A percentile compares a stretch with the other conserved stretches of the same genome.
These are phyloP conservation scores for Didymella glomerata DNA, from an alignment of 2,329 filamentous ascomycete species.

Conservation along the genomic window DNA sequence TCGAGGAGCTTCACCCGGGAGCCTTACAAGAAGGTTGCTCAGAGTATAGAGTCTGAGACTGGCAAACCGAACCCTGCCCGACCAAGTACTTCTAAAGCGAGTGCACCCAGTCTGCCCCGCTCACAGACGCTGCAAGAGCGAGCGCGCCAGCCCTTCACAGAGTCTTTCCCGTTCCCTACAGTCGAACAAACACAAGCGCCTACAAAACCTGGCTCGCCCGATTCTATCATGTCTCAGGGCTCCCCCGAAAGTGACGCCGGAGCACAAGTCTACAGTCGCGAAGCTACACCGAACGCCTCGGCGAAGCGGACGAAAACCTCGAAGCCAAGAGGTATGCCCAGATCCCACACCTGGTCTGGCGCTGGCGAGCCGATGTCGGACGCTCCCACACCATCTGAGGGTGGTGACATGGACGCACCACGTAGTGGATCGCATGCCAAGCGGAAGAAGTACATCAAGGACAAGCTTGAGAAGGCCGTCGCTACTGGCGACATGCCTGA, in stretches of 20 bases:
- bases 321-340: constrained; percentile 42
- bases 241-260: constrained; percentile 34
- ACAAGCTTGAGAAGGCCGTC: constrained; percentile 67
- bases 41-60: constrained; percentile 35
- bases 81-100: background rate
- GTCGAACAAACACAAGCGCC: constrained; percentile 13
- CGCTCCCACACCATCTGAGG: constrained; percentile 37
- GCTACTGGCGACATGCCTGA: constrained; percentile 84
- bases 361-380: constrained; percentile 47
- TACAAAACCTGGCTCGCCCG: constrained; percentile 32
- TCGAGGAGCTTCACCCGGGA: constrained; percentile 28
- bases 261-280: constrained; percentile 33
- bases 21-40: constrained; percentile 29
- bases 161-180: constrained; percentile 14
- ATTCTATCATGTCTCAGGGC: constrained; percentile 27
- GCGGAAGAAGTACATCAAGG: constrained; percentile 71
- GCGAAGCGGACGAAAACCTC: constrained; percentile 27
- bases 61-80: constrained; percentile 7
- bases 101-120: constrained; percentile 4
- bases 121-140: constrained; percentile 5
- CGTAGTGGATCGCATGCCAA: constrained; percentile 64
- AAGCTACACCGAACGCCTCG: constrained; percentile 35
- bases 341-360: constrained; percentile 52
- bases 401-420: constrained; percentile 23
- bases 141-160: constrained; percentile 14